Percentiles rank a stretch among this genome's conserved stretches.
Conservation (phyloP, 1,284 basidiomycete genomes). For the Phylloporus gajari region DNA sequence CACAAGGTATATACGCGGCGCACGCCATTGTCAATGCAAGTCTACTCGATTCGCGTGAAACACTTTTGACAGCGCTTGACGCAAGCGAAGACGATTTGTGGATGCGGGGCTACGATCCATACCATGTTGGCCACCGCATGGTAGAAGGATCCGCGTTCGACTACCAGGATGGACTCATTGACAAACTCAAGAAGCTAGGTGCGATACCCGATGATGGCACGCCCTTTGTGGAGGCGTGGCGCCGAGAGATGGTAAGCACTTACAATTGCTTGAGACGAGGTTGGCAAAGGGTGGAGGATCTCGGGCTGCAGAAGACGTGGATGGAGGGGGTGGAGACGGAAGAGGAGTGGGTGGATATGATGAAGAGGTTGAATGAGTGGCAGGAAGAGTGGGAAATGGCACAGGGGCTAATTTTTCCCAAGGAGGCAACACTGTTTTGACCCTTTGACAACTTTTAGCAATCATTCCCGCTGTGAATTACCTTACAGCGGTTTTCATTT, state of each 20-base stretch:
- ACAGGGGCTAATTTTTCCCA: slow-evolving; percentile 29
- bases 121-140: slow-evolving; percentile 59
- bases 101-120: slow-evolving; percentile 57
- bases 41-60: slow-evolving; percentile 52
- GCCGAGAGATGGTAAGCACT: slow-evolving; percentile 48
- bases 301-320: slow-evolving; percentile 50
- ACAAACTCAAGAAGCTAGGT: slow-evolving; percentile 54
- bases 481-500: no score
- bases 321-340: slow-evolving; percentile 51
- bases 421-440: slow-evolving; percentile 21
- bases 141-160: slow-evolving; percentile 52
- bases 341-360: slow-evolving; percentile 60
- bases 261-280: slow-evolving; percentile 53
- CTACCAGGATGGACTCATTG: slow-evolving; percentile 61
- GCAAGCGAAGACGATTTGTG: slow-evolving; percentile 52
- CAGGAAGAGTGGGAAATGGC: slow-evolving; percentile 55
- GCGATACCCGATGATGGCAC: slow-evolving; percentile 54
- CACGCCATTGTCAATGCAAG: slow-evolving; percentile 56
- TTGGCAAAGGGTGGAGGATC: slow-evolving; percentile 56
- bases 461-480: no score
- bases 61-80: slow-evolving; percentile 54
- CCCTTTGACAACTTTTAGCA: no score
- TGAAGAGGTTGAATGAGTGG: slow-evolving; percentile 59
- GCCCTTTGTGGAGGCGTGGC: slow-evolving; percentile 62
- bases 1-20: slow-evolving; percentile 59